Evolutionary conservation across 345 rosid species (phyloP).

Genomic region (Microthlaspi erraticum): DNA sequence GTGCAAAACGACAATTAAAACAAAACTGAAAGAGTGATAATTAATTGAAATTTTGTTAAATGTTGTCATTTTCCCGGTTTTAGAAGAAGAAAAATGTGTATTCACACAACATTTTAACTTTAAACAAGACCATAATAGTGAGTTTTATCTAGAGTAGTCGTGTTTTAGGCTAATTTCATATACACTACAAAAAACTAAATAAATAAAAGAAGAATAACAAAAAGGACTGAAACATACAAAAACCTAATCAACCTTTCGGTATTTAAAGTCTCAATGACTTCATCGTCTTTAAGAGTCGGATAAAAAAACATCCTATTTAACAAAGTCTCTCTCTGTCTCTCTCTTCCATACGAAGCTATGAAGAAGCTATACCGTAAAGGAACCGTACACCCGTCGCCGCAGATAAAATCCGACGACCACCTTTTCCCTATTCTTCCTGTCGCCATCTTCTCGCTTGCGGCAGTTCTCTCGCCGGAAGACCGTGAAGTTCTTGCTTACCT

Average conservation of each 20-base stretch:
- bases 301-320: constrained; percentile 9
- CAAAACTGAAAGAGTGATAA: too few relatives aligned
- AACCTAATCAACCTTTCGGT: constrained; percentile 38
- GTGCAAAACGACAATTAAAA: too few relatives aligned
- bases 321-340: constrained; percentile 30
- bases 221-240: constrained; percentile 20
- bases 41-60: too few relatives aligned
- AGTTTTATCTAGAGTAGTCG: not conserved
- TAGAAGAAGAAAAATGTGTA: too few relatives aligned
- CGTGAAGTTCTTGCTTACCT: constrained; percentile 69
- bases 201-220: not conserved
- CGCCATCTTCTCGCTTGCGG: constrained; percentile 65
- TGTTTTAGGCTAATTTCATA: constrained; percentile 4
- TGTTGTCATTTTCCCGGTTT: too few relatives aligned
- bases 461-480: constrained; percentile 69
- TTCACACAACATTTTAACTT: too few relatives aligned
- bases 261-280: constrained; percentile 32
- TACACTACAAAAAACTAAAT: not conserved
- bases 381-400: constrained; percentile 77
- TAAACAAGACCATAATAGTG: not conserved
- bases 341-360: constrained; percentile 46
- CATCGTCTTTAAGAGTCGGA: constrained; percentile 15
- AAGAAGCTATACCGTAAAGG: constrained; percentile 78
- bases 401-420: constrained; percentile 52
- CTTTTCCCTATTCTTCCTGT: constrained; percentile 74